Evolutionary conservation across 2,329 filamentous ascomycete species (phyloP).

Genomic region (Metarhizium sp.): DNA sequence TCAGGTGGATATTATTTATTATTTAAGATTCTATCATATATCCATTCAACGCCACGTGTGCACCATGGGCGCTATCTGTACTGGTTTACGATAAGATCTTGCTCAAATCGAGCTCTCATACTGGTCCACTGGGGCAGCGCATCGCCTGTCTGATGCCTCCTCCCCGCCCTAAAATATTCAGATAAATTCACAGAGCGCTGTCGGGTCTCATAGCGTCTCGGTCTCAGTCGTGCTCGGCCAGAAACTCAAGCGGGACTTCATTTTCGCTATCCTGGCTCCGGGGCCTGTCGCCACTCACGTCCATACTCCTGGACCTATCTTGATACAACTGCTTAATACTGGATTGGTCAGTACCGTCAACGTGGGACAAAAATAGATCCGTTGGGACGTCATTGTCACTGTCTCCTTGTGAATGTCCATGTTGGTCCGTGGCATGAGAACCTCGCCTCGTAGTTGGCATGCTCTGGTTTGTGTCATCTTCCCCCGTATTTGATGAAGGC

Average conservation of each 20-base stretch:
- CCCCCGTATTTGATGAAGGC: neutral
- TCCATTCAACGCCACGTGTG: neutral
- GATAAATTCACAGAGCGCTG: neutral
- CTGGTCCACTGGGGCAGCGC: neutral
- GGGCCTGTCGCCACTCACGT: conserved; percentile 9
- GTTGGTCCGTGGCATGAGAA: neutral
- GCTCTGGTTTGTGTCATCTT: neutral
- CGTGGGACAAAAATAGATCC: conserved; percentile 21
- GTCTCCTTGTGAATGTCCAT: conserved; percentile 5
- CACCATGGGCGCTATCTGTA: neutral
- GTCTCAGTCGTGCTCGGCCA: conserved; percentile 31
- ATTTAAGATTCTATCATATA: neutral
- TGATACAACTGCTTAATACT: too few relatives aligned
- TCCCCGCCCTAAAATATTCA: neutral
- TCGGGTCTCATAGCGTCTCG: neutral
- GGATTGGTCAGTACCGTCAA: conserved; percentile 15
- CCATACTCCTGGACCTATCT: neutral
- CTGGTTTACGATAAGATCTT: neutral
- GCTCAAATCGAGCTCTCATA: neutral
- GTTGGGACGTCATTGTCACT: conserved; percentile 13
- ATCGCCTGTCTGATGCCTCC: neutral
- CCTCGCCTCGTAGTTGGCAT: neutral
- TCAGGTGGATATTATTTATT: neutral
- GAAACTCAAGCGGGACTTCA: conserved; percentile 42
- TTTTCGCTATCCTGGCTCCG: conserved; percentile 31